phyloP scores from a whole-genome alignment of 345 rosid species.

The Kandelia obovata region DNA sequence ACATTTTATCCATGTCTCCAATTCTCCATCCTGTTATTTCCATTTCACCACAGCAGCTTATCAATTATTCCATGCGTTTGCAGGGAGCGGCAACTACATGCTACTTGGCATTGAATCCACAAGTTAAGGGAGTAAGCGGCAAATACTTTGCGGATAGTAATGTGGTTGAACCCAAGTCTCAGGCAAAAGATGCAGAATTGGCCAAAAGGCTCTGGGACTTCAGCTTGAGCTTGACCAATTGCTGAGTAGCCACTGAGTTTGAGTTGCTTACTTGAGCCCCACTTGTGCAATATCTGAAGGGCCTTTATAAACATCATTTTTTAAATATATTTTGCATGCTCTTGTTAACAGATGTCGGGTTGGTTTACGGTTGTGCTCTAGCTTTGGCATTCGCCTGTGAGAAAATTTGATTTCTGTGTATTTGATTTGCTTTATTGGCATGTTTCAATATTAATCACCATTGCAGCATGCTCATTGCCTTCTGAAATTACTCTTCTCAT shows the following conservation, averaged over 20 bases:
- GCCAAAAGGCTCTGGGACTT: constrained; percentile 53
- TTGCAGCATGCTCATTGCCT: no score
- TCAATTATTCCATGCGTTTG: constrained; percentile 2
- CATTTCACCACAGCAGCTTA: neutral
- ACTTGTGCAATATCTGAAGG: no score
- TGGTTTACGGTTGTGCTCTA: neutral
- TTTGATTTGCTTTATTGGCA: neutral
- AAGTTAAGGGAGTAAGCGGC: constrained; percentile 49
- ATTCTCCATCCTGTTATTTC: neutral
- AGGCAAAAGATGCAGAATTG: constrained; percentile 43
- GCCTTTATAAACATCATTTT: neutral
- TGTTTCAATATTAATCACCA: neutral
- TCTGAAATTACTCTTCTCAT: no score
- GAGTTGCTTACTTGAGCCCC: neutral
- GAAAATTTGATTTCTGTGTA: neutral
- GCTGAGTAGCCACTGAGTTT: constrained; percentile 5
- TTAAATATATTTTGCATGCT: neutral
- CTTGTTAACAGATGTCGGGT: no score
- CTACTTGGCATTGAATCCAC: constrained; percentile 64
- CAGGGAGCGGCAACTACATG: constrained; percentile 82
- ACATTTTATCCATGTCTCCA: neutral
- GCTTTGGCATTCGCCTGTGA: neutral
- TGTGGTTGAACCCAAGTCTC: constrained; percentile 35
- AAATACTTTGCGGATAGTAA: constrained; percentile 52
- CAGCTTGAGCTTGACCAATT: constrained; percentile 28